Conservation (phyloP, 495 filamentous ascomycete species). For the Penicillium bialowiezense region DNA sequence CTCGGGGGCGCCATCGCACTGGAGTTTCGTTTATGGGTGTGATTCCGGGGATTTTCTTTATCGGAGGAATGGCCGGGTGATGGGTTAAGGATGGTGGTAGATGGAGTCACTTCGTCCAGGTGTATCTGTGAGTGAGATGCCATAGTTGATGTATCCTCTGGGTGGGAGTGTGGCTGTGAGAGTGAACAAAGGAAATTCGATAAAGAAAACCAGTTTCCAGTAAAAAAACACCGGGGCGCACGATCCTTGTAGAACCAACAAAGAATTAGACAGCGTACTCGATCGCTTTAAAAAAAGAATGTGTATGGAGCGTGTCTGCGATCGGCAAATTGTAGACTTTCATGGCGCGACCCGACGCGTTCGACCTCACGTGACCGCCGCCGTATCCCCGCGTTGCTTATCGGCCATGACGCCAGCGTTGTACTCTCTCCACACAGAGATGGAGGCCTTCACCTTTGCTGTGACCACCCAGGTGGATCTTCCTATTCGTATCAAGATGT, state of each 20-base stretch:
- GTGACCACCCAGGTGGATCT: constrained; percentile 76
- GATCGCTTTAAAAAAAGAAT: background rate
- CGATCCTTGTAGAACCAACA: background rate
- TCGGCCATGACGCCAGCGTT: constrained; percentile 7
- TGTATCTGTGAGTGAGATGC: constrained; percentile 22
- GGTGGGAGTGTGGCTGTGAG: constrained; percentile 4
- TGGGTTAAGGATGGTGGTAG: constrained; percentile 34
- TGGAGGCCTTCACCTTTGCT: constrained; percentile 96
- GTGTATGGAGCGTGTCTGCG: background rate
- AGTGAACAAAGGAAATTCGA: constrained; percentile 9
- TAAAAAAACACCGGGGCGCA: background rate
- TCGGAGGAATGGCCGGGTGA: constrained; percentile 49
- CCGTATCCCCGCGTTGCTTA: constrained; percentile 5
- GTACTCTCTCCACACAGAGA: constrained; percentile 30
- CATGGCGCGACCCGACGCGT: constrained; percentile 4
- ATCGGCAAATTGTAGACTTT: background rate
- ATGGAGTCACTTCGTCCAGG: constrained; percentile 17
- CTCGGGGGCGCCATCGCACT: constrained; percentile 28
- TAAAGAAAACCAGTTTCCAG: background rate
- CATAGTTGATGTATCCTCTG: constrained; percentile 24
- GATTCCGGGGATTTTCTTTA: constrained; percentile 53
- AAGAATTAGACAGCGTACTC: background rate
- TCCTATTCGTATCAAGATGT: constrained; percentile 83
- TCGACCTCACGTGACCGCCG: background rate
- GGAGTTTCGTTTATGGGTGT: constrained; percentile 22